Base-by-base conservation (phyloP, 1,284 basidiomycete species). In the Phellopilus nigrolimitatus region DNA sequence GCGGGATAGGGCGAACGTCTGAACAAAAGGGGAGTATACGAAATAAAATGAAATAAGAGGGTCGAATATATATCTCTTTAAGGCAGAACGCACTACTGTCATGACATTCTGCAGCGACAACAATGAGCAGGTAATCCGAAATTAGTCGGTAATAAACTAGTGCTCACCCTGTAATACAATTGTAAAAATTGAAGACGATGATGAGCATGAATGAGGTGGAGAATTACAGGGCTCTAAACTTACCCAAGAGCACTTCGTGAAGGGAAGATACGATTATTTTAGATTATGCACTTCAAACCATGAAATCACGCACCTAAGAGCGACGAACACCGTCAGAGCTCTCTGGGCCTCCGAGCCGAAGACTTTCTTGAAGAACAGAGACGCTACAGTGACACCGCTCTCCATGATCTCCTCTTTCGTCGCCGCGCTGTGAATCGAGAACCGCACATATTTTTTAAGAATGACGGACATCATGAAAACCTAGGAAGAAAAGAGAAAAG, bases 341-440 rank as follows among this genome's bases (percentile, higher is more conserved):
- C 66, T 69, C 57, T 75, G 65, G 0, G 76, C 77, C 0, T 62
- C 51, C 0, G 57, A 49, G 10, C 78, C 79, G 51, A 80, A 82
- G 31, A 82, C 76, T 31, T 78, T 73, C 42, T 62, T 57, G 57
- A 82, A 80, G 59, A 79, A 82, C 30, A 75, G 54, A 0, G 76
- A 68, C 1, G 79, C 80, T 12, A 82, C 74, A 0, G 72, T 76
- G 9, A 75, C 71, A 0, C 70, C 69, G 0, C 71, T 69, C 5
- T 65, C 59, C 22, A 69, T 49, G n/a, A 81, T 76, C 43, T 76
- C 66, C 1, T 67, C 61, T 59, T 73, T 69, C 1, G 73, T 68
- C 1, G 73, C 66, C 1, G 70, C 72, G 3, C 65, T 65, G 31
- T 33, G n/a, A n/a, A n/a, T n/a, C n/a, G n/a, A n/a, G n/a, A n/a